Percentiles rank a stretch among this genome's conserved stretches.
These are phyloP conservation scores for Picochlorum sp. DNA, from an alignment of 139 green algal species.

Conservation along the genomic window DNA sequence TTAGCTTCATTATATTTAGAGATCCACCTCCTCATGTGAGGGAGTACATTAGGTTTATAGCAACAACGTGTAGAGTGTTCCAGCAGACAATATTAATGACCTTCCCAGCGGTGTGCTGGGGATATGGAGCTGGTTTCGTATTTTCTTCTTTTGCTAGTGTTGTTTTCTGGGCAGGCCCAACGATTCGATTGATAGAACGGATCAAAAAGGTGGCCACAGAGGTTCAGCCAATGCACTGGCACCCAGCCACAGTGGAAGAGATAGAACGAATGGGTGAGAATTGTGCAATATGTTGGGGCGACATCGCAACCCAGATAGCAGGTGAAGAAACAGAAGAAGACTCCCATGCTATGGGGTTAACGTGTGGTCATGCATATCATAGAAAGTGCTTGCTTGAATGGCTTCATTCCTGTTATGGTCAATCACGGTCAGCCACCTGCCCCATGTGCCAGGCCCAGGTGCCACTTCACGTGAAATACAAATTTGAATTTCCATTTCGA, in stretches of 20 bases:
- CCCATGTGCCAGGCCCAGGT: conserved; percentile 71
- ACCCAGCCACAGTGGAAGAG: conserved; percentile 46
- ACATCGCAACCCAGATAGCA: conserved; percentile 24
- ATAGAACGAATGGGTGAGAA: conserved; percentile 64
- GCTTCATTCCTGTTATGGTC: conserved; percentile 64
- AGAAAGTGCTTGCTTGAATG: conserved; percentile 62
- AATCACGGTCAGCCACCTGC: conserved; percentile 40
- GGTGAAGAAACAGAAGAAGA: not conserved
- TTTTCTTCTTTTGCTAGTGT: conserved; percentile 62
- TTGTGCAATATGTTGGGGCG: conserved; percentile 74
- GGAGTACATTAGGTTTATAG: conserved; percentile 36
- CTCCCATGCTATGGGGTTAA: conserved; percentile 30
- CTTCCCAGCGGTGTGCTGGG: conserved; percentile 80
- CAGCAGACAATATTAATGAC: conserved; percentile 60
- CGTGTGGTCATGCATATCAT: conserved; percentile 72
- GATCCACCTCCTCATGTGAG: conserved; percentile 22
- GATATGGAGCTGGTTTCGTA: conserved; percentile 66
- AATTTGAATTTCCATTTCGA: conserved; percentile 9
- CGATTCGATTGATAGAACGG: conserved; percentile 10
- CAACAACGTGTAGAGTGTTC: conserved; percentile 41
- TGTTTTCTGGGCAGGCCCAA: conserved; percentile 63
- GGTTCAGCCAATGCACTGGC: conserved; percentile 26
- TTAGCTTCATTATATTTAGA: conserved; percentile 59
- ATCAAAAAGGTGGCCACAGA: conserved; percentile 9
- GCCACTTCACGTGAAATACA: conserved; percentile 47